Evolutionary conservation across 148 eudicot genomes (phyloP).

Genomic region (Amaranthus hypochondriacus): DNA sequence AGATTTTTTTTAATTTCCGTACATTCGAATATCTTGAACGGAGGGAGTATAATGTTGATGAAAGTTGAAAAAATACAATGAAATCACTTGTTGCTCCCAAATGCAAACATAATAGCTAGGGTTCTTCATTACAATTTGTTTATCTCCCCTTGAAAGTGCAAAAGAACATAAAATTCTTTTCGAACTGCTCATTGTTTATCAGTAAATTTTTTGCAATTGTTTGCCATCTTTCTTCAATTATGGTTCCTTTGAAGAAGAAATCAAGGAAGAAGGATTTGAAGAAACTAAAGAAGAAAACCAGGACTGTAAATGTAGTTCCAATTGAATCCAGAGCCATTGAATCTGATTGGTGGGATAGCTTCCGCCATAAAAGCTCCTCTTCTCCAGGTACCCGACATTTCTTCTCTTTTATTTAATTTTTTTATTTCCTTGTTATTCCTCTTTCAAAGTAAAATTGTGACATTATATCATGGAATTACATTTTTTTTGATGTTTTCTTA

Average conservation of each 20-base stretch:
- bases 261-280: constrained; percentile 43
- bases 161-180: background rate
- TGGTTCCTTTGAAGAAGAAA: constrained; percentile 49
- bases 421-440: too few relatives aligned
- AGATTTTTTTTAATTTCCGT: too few relatives aligned
- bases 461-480: background rate
- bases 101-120: background rate
- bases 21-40: too few relatives aligned
- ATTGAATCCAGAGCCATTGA: constrained; percentile 57
- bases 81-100: background rate
- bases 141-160: background rate
- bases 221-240: constrained; percentile 5
- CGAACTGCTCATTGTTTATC: background rate
- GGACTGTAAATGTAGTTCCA: constrained; percentile 41
- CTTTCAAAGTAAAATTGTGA: background rate
- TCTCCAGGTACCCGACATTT: constrained; percentile 41
- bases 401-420: background rate
- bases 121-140: background rate
- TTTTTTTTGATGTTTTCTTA: background rate
- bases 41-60: too few relatives aligned
- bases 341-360: constrained; percentile 93
- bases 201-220: background rate
- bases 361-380: constrained; percentile 61
- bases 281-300: constrained; percentile 38
- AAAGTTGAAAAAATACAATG: background rate